Conservation (phyloP, 1,284 basidiomycete species). For the Ceratobasidium sp. region DNA sequence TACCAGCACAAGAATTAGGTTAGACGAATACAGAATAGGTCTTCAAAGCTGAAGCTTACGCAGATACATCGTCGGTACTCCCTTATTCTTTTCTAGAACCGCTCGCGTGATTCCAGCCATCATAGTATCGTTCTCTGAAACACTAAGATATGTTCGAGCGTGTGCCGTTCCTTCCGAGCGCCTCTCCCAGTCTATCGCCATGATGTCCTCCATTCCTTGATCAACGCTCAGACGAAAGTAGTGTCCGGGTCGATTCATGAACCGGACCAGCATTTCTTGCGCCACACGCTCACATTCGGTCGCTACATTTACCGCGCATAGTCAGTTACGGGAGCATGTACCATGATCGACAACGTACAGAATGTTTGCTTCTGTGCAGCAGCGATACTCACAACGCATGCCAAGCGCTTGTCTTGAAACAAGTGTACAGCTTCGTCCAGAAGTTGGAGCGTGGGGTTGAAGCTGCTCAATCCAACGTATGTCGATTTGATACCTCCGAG, state of each 20-base stretch:
- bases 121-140: neutral
- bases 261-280: neutral
- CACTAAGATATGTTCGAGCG: neutral
- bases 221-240: slow-evolving; percentile 13
- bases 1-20: neutral
- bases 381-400: neutral
- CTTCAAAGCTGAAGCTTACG: neutral
- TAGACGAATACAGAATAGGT: no score
- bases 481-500: neutral
- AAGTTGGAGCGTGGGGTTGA: neutral
- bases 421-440: neutral
- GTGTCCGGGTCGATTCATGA: neutral
- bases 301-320: no score
- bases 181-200: slow-evolving; percentile 1
- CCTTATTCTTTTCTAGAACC: no score
- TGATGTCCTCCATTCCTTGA: slow-evolving; percentile 15
- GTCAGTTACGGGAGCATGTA: no score
- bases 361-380: neutral
- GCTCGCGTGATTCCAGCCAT: neutral
- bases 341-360: neutral
- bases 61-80: neutral
- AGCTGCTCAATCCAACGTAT: neutral
- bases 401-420: neutral
- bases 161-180: neutral
- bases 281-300: slow-evolving; percentile 2